Percentiles rank a stretch among this genome's conserved stretches.
These are phyloP conservation scores for Sclerotinia glacialis DNA, from an alignment of 2,329 filamentous ascomycete genomes.

Conservation along the genomic window DNA sequence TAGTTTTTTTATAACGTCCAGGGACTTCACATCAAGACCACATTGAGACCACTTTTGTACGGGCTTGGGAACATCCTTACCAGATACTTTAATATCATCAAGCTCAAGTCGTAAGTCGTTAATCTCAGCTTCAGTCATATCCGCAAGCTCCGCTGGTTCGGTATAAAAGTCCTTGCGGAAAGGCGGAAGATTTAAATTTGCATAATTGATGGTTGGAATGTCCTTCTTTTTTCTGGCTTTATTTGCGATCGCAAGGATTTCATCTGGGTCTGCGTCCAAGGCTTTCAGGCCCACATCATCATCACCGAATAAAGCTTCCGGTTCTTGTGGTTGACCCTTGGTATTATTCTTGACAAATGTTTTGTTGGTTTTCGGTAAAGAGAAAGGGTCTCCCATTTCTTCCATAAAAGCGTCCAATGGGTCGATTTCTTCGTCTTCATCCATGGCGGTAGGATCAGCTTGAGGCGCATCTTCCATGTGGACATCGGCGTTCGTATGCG, in stretches of 20 bases:
- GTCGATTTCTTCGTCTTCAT: constrained; percentile 72
- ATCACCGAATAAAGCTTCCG: constrained; percentile 85
- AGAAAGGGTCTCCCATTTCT: constrained; percentile 51
- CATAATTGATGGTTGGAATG: constrained; percentile 82
- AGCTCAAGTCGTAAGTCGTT: constrained; percentile 79
- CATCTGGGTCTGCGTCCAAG: constrained; percentile 61
- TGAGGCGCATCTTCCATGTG: constrained; percentile 40
- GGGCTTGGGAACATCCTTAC: constrained; percentile 84
- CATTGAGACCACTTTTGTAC: constrained; percentile 97
- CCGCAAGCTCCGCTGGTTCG: constrained; percentile 78
- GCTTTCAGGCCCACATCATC: constrained; percentile 68
- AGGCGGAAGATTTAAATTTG: constrained; percentile 77
- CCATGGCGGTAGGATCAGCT: constrained; percentile 41
- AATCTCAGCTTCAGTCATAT: constrained; percentile 82
- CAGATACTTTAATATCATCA: constrained; percentile 91
- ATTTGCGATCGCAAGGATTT: constrained; percentile 59
- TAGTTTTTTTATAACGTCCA: constrained; percentile 78
- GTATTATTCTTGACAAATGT: constrained; percentile 36
- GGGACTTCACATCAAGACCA: constrained; percentile 78
- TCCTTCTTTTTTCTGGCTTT: constrained; percentile 85
- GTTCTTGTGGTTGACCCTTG: constrained; percentile 60
- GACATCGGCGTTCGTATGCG: constrained; percentile 41
- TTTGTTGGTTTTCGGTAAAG: constrained; percentile 41
- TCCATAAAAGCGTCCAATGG: constrained; percentile 97
- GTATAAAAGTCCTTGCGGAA: constrained; percentile 95